Evolutionary conservation across 1,284 basidiomycete genomes (phyloP).

Genomic region (Amylostereum areolatum): DNA sequence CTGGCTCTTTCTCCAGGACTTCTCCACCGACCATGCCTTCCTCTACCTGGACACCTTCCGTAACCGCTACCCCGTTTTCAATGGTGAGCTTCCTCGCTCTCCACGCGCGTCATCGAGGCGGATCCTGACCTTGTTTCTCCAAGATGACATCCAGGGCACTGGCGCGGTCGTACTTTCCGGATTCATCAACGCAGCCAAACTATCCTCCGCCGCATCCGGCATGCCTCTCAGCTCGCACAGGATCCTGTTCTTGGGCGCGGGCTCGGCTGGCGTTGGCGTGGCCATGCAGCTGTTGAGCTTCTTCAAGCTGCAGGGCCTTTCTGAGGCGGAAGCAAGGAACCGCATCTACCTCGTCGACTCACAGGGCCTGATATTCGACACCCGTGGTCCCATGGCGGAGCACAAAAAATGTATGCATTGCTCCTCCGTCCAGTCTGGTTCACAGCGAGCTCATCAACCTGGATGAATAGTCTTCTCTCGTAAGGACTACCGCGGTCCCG

Average conservation of each 20-base stretch:
- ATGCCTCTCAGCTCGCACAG: constrained; percentile 69
- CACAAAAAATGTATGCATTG: constrained; percentile 70
- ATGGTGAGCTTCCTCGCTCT: constrained; percentile 32
- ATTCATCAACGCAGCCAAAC: constrained; percentile 83
- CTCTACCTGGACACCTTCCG: constrained; percentile 74
- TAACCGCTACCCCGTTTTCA: constrained; percentile 76
- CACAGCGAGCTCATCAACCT: constrained; percentile 1
- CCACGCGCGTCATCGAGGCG: neutral
- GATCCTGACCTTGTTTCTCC: neutral
- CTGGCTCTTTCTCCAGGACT: constrained; percentile 45
- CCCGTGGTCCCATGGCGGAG: constrained; percentile 67
- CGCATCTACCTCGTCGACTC: constrained; percentile 86
- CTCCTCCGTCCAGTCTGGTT: neutral
- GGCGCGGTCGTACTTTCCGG: constrained; percentile 90
- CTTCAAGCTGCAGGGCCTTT: constrained; percentile 76
- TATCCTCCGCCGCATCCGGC: constrained; percentile 69
- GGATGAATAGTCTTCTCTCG: constrained; percentile 69
- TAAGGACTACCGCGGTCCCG: constrained; percentile 70
- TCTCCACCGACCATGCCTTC: constrained; percentile 85
- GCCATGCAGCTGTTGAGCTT: constrained; percentile 86
- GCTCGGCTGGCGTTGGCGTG: constrained; percentile 86
- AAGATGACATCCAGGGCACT: constrained; percentile 46
- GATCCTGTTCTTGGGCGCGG: constrained; percentile 89
- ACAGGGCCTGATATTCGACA: constrained; percentile 75
- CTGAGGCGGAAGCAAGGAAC: constrained; percentile 71